phyloP scores from a whole-genome alignment of 2,329 filamentous ascomycete species.

The Diaporthe destruens region DNA sequence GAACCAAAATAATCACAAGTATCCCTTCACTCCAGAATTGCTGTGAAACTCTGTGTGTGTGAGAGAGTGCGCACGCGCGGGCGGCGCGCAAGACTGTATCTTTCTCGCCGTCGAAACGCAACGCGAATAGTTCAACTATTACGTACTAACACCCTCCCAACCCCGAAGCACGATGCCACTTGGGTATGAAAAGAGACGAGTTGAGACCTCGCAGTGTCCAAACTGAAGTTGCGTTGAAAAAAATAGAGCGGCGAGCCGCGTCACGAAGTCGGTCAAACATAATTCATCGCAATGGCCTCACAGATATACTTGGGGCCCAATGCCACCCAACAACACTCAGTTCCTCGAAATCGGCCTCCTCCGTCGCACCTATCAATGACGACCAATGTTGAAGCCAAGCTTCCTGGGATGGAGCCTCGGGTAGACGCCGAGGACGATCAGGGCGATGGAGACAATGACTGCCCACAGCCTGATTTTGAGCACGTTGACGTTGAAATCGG shows the following conservation, averaged over 20 bases:
- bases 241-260: background rate
- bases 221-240: background rate
- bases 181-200: background rate
- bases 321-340: background rate
- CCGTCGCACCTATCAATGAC: background rate
- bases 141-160: background rate
- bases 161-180: background rate
- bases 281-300: background rate
- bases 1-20: background rate
- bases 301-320: background rate
- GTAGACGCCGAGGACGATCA: slow-evolving; percentile 79
- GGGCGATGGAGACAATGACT: slow-evolving; percentile 71
- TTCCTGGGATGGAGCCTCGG: slow-evolving; percentile 87
- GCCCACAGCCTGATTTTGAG: slow-evolving; percentile 83
- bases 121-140: background rate
- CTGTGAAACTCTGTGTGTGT: too few species aligned
- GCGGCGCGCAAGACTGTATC: background rate
- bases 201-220: background rate
- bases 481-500: slow-evolving; percentile 77
- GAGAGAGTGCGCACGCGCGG: too few species aligned
- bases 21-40: background rate
- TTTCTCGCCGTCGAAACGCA: background rate
- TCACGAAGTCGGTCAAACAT: background rate
- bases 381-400: slow-evolving; percentile 65
- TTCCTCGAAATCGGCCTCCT: too few species aligned